Evolutionary conservation across 1,139 yeast genomes (phyloP), one percentile per base, ranked within the genome.

Genomic region (Lodderomyces pseudojiufengensis): DNA sequence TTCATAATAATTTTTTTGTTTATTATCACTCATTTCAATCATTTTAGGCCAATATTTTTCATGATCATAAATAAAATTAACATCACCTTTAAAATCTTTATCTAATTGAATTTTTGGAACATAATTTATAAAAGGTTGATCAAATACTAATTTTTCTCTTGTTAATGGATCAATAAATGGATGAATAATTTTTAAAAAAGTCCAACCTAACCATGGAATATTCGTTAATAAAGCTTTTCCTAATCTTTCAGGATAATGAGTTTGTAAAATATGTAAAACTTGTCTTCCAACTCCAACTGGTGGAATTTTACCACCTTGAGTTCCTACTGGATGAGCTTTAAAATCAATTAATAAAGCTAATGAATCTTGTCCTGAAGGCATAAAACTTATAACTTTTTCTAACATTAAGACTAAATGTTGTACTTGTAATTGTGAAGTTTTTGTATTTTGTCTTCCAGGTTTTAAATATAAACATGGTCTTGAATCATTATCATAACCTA

Each of bases 281-380:
- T 82, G 84, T 57, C 83, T 78, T 16, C 88, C 87, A 14, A 76
- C 82, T 27, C 84, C 75, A 25, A 92, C 70, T 1, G 96, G 88
- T 3, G 98, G 98, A 33, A 87, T 75, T 57, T 85, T 87, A 32
- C 75, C 52, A 61, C 80, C 57, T 60, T 73, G 62, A 55, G 78
- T 62, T 40, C 83, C 65, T 11, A 63, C 68, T 7, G 74, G 73
- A 23, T 62, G 61, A 1, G 72, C 63, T 46, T 70, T 68, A 49
- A 70, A 70, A 47, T 70, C 76, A 31, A 70, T 70, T 36, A 70
- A 57, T 33, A 70, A 53, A 6, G 76, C 73, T 39, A 70, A 57
- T 5, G 73, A 59, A 44, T 70, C 76, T 47, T 70, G 76, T 23
- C 76, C 76, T 2, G 70, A 54, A 3, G 76, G 76, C 75, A 70